Evolutionary conservation across 1,284 basidiomycete genomes (phyloP).

Genomic region (Cryptococcus maquisensis): DNA sequence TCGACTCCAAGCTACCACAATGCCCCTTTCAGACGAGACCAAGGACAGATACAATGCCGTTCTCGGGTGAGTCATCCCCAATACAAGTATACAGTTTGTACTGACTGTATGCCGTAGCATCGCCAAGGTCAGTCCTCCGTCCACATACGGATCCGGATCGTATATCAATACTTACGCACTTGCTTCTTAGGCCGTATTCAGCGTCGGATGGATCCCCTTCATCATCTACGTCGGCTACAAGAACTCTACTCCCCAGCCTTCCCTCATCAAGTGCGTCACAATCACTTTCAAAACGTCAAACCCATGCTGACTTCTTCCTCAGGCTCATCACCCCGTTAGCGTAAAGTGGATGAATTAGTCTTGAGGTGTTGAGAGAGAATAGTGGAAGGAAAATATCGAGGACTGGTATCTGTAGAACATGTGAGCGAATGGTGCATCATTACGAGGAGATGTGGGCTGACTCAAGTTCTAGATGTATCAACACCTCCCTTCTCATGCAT

Average conservation of each 20-base stretch:
- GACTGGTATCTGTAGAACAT: not conserved
- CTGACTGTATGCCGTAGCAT: slow-evolving; percentile 11
- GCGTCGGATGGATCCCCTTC: slow-evolving; percentile 89
- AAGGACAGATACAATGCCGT: slow-evolving; percentile 49
- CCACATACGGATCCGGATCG: not conserved
- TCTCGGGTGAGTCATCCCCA: slow-evolving; percentile 34
- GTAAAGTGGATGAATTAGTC: slow-evolving; percentile 49
- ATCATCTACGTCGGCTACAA: slow-evolving; percentile 91
- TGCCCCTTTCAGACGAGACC: slow-evolving; percentile 50
- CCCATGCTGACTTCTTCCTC: slow-evolving; percentile 4
- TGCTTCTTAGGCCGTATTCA: slow-evolving; percentile 65
- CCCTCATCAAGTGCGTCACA: slow-evolving; percentile 73
- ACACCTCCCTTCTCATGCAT: slow-evolving; percentile 2
- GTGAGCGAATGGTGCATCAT: not conserved
- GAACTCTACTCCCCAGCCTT: slow-evolving; percentile 82
- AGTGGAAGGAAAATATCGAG: not conserved
- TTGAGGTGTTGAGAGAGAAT: not conserved
- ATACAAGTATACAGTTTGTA: not conserved
- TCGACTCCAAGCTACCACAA: slow-evolving; percentile 5
- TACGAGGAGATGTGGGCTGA: not conserved
- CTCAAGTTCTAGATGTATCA: not conserved
- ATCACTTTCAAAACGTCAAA: not conserved
- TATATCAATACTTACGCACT: not conserved
- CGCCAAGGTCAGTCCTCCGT: slow-evolving; percentile 30
- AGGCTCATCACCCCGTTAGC: slow-evolving; percentile 86